Base-by-base conservation (phyloP, 1,139 yeast genomes). In the Hemisphaericaspora subhashii region DNA sequence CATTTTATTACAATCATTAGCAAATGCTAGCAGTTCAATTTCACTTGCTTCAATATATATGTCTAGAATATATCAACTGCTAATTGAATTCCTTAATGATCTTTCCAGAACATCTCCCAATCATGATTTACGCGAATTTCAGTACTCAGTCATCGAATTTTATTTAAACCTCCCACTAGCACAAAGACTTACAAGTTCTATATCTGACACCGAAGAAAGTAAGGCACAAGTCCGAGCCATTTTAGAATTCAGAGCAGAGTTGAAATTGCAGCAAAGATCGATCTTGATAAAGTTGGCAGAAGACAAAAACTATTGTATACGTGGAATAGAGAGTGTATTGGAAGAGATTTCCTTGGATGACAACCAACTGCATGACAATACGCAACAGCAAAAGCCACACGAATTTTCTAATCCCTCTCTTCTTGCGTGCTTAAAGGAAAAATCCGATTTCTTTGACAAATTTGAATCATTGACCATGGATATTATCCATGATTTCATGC, bases 181-280 rank as follows among this genome's bases (percentile, higher is more conserved):
- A n/a, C 37, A 48, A 13, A 52, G 53, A 28, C 45, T 65, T 16
- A 20, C 17, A 12, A 21, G 14, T 16, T 14, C 35, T 13, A 21
- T 10, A 15, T 12, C 6, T 16, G 26, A 9, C 5, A 15, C 20
- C 5, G 32, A 29, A 29, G 32, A 29, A 17, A 17, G 32, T 3
- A 17, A 29, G 10, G 7, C 31, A 1, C 54, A 56, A 35, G 46
- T 59, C 35, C 53, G 57, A 14, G 71, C 63, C 34, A 55, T 74
- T 1, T 51, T 60, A 29, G 81, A 74, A 42, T 62, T 60, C 33
- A 56, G 70, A 36, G 84, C 79, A 0, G 80, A 77, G 34, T 46
- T 78, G 12, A 58, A 64, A 24, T 50, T 77, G 14, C 47, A 67
- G 22, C 77, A 75, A 46, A 58, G 83, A 42, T 64, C 76, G 1